These are phyloP conservation scores for Brassica napus DNA, from an alignment of 345 rosid genomes.

Conservation along the genomic window Da-Ae NC_063439.1:15574501-15575000, in stretches of 20 bases:
- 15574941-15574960: constrained; percentile 89
- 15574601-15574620: too few relatives aligned
- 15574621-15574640: not conserved
- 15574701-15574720: not conserved
- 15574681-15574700: not conserved
- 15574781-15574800: not conserved
- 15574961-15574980: constrained; percentile 64
- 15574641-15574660: constrained; percentile 9
- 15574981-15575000: constrained; percentile 66
- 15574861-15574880: constrained; percentile 89
- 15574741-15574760: constrained; percentile 2
- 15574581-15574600: not conserved
- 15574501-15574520: constrained; percentile 18
- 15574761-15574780: not conserved
- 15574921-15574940: constrained; percentile 87
- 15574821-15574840: constrained; percentile 17
- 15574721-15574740: not conserved
- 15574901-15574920: constrained; percentile 79
- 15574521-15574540: constrained; percentile 11
- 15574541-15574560: constrained; percentile 17
- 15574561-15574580: constrained; percentile 20
- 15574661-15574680: not conserved
- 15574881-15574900: constrained; percentile 73
- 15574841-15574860: constrained; percentile 96
- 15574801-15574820: constrained; percentile 9